Conservation (phyloP, 768 basidiomycete species). For the Collybiopsis luxurians region DNA sequence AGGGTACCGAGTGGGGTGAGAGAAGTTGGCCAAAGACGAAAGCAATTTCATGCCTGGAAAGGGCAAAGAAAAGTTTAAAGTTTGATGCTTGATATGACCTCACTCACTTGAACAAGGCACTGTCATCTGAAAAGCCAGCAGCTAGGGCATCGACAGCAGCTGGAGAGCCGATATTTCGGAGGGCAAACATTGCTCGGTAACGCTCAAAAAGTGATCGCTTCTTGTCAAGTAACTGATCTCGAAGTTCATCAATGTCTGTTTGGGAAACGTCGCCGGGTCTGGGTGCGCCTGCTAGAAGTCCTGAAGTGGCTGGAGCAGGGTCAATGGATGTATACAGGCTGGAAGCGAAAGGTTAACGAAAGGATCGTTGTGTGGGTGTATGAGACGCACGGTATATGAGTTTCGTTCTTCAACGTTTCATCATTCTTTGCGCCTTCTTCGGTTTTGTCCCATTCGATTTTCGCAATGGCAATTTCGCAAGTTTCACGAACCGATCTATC, state of each 20-base stretch:
- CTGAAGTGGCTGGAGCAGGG: constrained; percentile 80
- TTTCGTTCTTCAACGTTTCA: constrained; percentile 24
- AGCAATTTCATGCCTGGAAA: constrained; percentile 90
- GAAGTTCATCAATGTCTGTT: constrained; percentile 51
- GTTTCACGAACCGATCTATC: constrained; percentile 86
- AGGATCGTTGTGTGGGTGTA: neutral
- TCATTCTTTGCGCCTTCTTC: constrained; percentile 60
- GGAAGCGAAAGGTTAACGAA: neutral
- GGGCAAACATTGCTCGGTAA: constrained; percentile 97
- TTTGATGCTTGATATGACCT: too few species aligned
- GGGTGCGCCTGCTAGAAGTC: constrained; percentile 52
- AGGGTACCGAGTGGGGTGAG: constrained; percentile 84
- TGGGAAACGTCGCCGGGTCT: constrained; percentile 50
- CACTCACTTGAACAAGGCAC: constrained; percentile 90
- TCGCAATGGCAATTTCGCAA: constrained; percentile 94
- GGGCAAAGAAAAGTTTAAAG: neutral
- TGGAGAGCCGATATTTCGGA: constrained; percentile 87
- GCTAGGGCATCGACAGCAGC: constrained; percentile 90
- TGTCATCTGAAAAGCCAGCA: constrained; percentile 84
- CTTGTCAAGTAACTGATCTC: constrained; percentile 61
- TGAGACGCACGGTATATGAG: constrained; percentile 36
- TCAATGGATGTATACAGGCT: constrained; percentile 84
- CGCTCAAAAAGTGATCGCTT: constrained; percentile 80
- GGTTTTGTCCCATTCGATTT: constrained; percentile 90
- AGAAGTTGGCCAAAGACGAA: constrained; percentile 97